phyloP scores from a whole-genome alignment of 495 filamentous ascomycete species.

The Platismatia glauca region DNA sequence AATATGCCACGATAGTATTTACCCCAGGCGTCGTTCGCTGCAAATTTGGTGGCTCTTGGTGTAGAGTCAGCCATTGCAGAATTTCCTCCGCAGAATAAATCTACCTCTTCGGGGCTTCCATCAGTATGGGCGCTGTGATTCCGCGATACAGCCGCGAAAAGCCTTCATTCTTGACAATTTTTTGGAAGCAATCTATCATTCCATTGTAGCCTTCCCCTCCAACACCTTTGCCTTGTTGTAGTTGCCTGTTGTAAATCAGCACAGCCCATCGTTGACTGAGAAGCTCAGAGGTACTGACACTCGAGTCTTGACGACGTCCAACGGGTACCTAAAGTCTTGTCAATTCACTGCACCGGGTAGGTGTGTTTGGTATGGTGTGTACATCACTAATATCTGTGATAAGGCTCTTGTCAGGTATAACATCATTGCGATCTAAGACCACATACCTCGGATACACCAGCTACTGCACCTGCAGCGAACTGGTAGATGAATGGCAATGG shows the following conservation, averaged over 20 bases:
- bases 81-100: neutral
- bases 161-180: conserved; percentile 91
- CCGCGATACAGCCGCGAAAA: conserved; percentile 88
- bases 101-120: conserved; percentile 91
- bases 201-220: conserved; percentile 82
- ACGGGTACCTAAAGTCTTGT: conserved; percentile 66
- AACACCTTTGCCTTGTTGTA: conserved; percentile 60
- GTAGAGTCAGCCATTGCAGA: neutral
- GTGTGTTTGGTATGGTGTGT: conserved; percentile 24
- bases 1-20: conserved; percentile 80
- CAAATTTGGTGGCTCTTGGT: conserved; percentile 88
- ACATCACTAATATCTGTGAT: conserved; percentile 78
- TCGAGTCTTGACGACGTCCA: conserved; percentile 97
- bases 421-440: conserved; percentile 14
- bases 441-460: conserved; percentile 84
- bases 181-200: conserved; percentile 95
- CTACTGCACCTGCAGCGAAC: conserved; percentile 80
- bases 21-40: conserved; percentile 97
- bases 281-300: conserved; percentile 53
- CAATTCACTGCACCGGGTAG: neutral
- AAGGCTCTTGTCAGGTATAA: conserved; percentile 28
- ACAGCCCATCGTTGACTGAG: neutral
- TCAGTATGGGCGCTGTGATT: conserved; percentile 90
- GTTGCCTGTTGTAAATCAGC: conserved; percentile 50
- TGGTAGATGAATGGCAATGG: conserved; percentile 79